Conservation (phyloP, 2,329 filamentous ascomycete genomes). For the Celoporthe dispersa region DNA sequence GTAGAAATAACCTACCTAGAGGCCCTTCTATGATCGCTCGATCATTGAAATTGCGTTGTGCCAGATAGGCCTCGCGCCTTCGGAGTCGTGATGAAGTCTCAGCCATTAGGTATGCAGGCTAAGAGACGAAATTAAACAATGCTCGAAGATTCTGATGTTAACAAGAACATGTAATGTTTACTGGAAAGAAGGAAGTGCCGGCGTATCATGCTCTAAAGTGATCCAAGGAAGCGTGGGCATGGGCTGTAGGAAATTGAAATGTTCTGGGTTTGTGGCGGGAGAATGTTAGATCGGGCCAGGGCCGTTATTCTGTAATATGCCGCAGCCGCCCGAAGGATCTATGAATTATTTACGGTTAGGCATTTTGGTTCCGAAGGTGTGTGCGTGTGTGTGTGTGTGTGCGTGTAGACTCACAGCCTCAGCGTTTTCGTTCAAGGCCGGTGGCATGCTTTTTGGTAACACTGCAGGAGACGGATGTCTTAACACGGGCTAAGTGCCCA, state of each 20-base stretch:
- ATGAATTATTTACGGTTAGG: not conserved
- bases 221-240: not conserved
- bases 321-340: not conserved
- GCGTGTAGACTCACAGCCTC: not conserved
- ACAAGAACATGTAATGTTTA: not conserved
- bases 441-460: not conserved
- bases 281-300: not conserved
- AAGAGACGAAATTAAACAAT: not conserved
- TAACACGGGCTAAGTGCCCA: not conserved
- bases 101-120: not conserved
- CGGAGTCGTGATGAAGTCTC: not conserved
- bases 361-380: not conserved
- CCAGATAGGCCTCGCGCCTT: constrained; percentile 8
- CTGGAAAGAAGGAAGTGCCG: not conserved
- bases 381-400: not conserved
- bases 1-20: constrained; percentile 13
- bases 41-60: constrained; percentile 23
- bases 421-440: not conserved
- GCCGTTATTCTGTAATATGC: not conserved
- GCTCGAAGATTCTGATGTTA: not conserved
- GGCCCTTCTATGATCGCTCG: constrained; percentile 23
- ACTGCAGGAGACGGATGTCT: not conserved
- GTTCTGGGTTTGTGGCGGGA: not conserved
- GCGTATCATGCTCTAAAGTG: not conserved
- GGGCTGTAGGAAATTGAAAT: not conserved